Percentiles rank a stretch among this genome's conserved stretches.
Conservation (phyloP, 306 rosid genomes). For the Inga laurina region DNA sequence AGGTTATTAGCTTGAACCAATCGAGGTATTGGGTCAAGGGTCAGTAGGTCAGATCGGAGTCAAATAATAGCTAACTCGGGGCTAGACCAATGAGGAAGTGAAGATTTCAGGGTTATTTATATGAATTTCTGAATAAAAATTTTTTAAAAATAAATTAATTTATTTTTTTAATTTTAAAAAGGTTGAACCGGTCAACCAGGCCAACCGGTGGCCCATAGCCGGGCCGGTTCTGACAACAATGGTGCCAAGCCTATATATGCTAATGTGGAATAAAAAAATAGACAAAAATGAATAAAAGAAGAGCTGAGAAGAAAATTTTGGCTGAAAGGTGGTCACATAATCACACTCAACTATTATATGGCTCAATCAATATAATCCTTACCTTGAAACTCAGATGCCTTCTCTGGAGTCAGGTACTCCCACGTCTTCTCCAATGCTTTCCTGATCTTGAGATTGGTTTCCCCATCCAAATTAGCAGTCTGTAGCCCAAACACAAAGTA, state of each 20-base stretch:
- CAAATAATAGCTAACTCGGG: no score
- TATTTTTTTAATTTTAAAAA: no score
- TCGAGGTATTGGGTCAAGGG: no score
- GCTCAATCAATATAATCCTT: slow-evolving; percentile 25
- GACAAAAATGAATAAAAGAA: slow-evolving; percentile 1
- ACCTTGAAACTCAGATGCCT: slow-evolving; percentile 91
- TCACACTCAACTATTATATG: slow-evolving; percentile 6
- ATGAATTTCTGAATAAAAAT: no score
- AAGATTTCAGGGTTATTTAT: no score
- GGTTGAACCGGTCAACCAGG: no score
- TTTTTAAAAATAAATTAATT: no score
- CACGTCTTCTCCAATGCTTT: slow-evolving; percentile 95
- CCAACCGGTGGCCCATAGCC: no score
- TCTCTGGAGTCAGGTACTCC: slow-evolving; percentile 82
- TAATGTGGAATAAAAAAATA: background rate
- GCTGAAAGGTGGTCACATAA: slow-evolving; percentile 14
- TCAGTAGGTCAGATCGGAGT: no score
- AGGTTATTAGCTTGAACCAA: no score
- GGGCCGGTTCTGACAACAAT: no score
- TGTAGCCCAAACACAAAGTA: slow-evolving; percentile 39
- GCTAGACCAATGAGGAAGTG: no score
- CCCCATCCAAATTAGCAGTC: slow-evolving; percentile 99
- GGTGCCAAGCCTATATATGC: background rate
- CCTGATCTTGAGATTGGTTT: slow-evolving; percentile 92
- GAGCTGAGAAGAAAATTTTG: background rate